Percentiles rank a stretch among this genome's conserved stretches.
phyloP scores from a whole-genome alignment of 768 basidiomycete species.

The Leucocoprinus birnbaumii region DNA sequence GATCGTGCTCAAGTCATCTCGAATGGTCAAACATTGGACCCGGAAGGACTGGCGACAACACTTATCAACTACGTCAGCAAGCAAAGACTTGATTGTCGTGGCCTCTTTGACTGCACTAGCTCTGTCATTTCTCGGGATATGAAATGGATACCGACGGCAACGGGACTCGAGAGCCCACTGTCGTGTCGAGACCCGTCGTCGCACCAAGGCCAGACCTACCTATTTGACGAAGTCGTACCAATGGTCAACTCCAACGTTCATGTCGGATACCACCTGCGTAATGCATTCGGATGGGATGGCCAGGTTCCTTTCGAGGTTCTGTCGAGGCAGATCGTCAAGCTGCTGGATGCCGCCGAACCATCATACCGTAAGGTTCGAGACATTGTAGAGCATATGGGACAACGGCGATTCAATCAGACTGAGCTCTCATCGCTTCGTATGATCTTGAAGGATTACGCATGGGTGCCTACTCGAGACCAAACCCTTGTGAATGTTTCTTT shows the following conservation, averaged over 20 bases:
- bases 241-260: slow-evolving; percentile 23
- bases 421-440: slow-evolving; percentile 18
- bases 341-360: slow-evolving; percentile 14
- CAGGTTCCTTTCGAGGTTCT: slow-evolving; percentile 28
- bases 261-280: slow-evolving; percentile 25
- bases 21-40: not conserved
- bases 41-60: not conserved
- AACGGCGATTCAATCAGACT: slow-evolving; percentile 16
- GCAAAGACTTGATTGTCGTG: not conserved
- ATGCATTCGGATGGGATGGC: slow-evolving; percentile 36
- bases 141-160: slow-evolving; percentile 37
- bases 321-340: slow-evolving; percentile 27
- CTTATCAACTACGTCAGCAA: slow-evolving; percentile 2
- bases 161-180: slow-evolving; percentile 26
- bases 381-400: slow-evolving; percentile 29
- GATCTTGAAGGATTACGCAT: slow-evolving; percentile 18
- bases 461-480: slow-evolving; percentile 30
- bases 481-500: slow-evolving; percentile 17
- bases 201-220: slow-evolving; percentile 16
- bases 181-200: slow-evolving; percentile 25
- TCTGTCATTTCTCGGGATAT: slow-evolving; percentile 4
- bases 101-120: not conserved
- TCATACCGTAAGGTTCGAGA: slow-evolving; percentile 16
- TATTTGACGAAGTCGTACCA: slow-evolving; percentile 39
- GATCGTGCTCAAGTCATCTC: slow-evolving; percentile 36